A percentile compares a stretch with the other conserved stretches of the same genome.
Evolutionary conservation across 2,329 filamentous ascomycete genomes (phyloP).

Genomic region (Colletotrichum sp.): DNA sequence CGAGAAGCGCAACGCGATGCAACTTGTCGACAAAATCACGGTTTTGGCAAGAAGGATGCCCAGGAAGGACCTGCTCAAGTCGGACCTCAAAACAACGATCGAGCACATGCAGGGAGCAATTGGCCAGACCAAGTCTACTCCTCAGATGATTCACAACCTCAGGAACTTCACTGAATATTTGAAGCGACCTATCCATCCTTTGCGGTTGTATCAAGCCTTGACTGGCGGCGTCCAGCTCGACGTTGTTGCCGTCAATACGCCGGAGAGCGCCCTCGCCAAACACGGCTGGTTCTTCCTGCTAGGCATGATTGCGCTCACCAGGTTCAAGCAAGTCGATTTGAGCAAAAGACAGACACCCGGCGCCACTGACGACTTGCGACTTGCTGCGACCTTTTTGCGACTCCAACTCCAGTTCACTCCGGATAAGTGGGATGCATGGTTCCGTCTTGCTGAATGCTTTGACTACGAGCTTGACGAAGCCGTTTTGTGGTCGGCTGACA

Average conservation of each 20-base stretch:
- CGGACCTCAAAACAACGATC: conserved; percentile 86
- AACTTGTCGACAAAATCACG: conserved; percentile 84
- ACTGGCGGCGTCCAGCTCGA: conserved; percentile 79
- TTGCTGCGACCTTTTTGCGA: conserved; percentile 79
- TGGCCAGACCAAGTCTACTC: conserved; percentile 76
- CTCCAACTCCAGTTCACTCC: conserved; percentile 84
- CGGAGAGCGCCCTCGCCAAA: conserved; percentile 74
- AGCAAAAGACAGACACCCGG: conserved; percentile 79
- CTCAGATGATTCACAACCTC: conserved; percentile 85
- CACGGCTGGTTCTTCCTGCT: conserved; percentile 93
- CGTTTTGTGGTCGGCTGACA: conserved; percentile 88
- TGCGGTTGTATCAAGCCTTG: conserved; percentile 80
- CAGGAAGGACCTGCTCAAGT: conserved; percentile 90
- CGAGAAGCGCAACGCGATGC: conserved; percentile 79
- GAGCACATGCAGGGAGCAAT: conserved; percentile 92
- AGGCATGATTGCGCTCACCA: conserved; percentile 86
- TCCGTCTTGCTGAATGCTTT: conserved; percentile 83
- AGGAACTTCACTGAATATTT: conserved; percentile 82
- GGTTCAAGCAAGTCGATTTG: conserved; percentile 73
- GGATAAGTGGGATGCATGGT: conserved; percentile 90
- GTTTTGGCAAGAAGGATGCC: conserved; percentile 81
- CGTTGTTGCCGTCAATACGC: conserved; percentile 69
- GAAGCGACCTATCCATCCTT: conserved; percentile 82
- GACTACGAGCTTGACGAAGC: conserved; percentile 88
- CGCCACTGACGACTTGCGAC: conserved; percentile 83